Base-by-base conservation (phyloP, 140 eudicot genomes). In the Oenanthe javanica region DNA sequence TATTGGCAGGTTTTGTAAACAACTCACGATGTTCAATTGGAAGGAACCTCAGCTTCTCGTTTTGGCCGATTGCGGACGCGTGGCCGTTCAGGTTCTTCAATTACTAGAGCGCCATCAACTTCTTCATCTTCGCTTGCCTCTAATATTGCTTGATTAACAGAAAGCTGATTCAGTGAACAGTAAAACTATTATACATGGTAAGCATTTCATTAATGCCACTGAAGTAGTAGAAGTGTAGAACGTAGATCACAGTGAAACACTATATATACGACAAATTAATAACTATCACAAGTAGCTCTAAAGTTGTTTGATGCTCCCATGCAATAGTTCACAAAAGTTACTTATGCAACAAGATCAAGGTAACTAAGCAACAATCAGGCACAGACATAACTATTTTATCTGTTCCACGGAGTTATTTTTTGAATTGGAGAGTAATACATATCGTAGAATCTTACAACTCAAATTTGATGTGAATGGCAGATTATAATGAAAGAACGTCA, bases 51-150 rank as follows among this genome's bases (percentile, higher is more conserved):
- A 74, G 88, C 92, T 89, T 91, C 92, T 51, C 97, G 92, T 84
- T 87, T 93, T 9, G 98, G 98, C 75, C 98, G 86, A 79, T 91
- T 93, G 55, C 98, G 98, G 19, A 81, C 75, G 13, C 97, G 92
- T 23, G 86, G 83, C 47, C 77, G 93, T 51, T 87, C 79, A 54
- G 92, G 84, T 82, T 89, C 91, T 82, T 84, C 82, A 8, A 71
- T 80, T 12, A 47, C 36, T 48, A 83, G 67, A 83, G 52, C 45
- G 38, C 27, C 76, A 51, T 40, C 81, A 15, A 47, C 84, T 13
- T 84, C 88, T 1, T 81, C 85, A 49, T 75, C 84, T 63, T 87
- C 96, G 23, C 84, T 90, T 5, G 71, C 97, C 81, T 93, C 91
- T 77, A 88, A 77, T 84, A 93, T 88, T 77, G 96, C 89, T 84